phyloP scores from a whole-genome alignment of 129 eudicot species.

The Daucus carota region DNA sequence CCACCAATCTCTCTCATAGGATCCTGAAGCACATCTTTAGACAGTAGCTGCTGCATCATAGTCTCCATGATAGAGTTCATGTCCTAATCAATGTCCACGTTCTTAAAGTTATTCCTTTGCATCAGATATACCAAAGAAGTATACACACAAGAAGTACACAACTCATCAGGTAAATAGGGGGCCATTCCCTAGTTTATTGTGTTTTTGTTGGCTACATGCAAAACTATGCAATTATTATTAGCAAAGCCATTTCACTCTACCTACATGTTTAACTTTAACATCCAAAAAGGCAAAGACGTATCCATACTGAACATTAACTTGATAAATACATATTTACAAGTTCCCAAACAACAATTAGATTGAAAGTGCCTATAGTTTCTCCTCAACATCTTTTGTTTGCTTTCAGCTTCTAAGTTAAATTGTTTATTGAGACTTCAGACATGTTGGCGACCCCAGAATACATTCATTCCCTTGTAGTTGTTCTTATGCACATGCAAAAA shows the following conservation, averaged over 20 bases:
- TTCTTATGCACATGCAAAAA: too few relatives aligned
- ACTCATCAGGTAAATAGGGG: not conserved
- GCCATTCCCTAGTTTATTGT: too few relatives aligned
- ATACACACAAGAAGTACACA: not conserved
- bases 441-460: not conserved
- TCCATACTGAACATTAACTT: not conserved
- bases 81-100: slow-evolving; percentile 37
- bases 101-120: not conserved
- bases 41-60: slow-evolving; percentile 96
- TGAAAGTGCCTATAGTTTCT: not conserved
- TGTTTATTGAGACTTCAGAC: not conserved
- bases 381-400: not conserved
- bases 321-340: not conserved
- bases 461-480: not conserved
- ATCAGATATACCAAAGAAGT: too few relatives aligned
- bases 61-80: slow-evolving; percentile 93
- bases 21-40: slow-evolving; percentile 85
- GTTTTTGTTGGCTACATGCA: too few relatives aligned
- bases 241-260: not conserved
- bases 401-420: not conserved
- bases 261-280: not conserved
- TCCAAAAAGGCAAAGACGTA: not conserved
- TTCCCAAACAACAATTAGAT: not conserved
- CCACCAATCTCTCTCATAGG: slow-evolving; percentile 98
- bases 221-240: too few relatives aligned